A percentile compares a stretch with the other conserved stretches of the same genome.
Evolutionary conservation across 352 stramenopile genomes (phyloP).

Genomic region (Pythium sp.): DNA sequence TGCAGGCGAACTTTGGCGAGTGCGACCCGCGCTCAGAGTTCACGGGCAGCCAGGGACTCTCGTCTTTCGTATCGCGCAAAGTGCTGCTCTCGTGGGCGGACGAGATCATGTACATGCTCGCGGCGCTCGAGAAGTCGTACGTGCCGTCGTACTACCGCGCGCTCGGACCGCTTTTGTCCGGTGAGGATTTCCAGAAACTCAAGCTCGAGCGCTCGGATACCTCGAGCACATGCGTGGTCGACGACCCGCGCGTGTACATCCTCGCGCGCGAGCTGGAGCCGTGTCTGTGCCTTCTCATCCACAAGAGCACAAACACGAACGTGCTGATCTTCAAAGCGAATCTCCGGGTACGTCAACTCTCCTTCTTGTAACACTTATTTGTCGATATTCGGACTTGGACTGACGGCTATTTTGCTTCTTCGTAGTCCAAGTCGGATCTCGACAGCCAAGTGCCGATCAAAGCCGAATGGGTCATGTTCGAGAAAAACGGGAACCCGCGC

Average conservation of each 20-base stretch:
- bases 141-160: conserved; percentile 52
- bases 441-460: conserved; percentile 34
- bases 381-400: background rate
- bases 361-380: background rate
- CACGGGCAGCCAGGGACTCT: conserved; percentile 36
- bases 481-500: conserved; percentile 53
- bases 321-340: conserved; percentile 51
- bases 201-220: conserved; percentile 36
- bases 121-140: conserved; percentile 40
- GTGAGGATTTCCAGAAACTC: conserved; percentile 37
- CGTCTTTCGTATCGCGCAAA: conserved; percentile 31
- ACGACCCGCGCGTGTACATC: conserved; percentile 48
- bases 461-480: conserved; percentile 70
- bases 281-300: conserved; percentile 46
- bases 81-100: conserved; percentile 49
- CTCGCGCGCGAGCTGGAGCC: conserved; percentile 48
- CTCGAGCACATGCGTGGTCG: conserved; percentile 17
- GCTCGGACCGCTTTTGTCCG: conserved; percentile 44
- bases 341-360: conserved; percentile 15
- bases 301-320: conserved; percentile 65
- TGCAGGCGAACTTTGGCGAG: conserved; percentile 72
- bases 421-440: conserved; percentile 30
- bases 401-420: background rate
- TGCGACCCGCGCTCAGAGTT: conserved; percentile 56
- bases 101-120: conserved; percentile 48